Percentiles rank a stretch among this genome's conserved stretches.
phyloP scores from a whole-genome alignment of 257 asterid species.

The Solanum rostratum region DNA sequence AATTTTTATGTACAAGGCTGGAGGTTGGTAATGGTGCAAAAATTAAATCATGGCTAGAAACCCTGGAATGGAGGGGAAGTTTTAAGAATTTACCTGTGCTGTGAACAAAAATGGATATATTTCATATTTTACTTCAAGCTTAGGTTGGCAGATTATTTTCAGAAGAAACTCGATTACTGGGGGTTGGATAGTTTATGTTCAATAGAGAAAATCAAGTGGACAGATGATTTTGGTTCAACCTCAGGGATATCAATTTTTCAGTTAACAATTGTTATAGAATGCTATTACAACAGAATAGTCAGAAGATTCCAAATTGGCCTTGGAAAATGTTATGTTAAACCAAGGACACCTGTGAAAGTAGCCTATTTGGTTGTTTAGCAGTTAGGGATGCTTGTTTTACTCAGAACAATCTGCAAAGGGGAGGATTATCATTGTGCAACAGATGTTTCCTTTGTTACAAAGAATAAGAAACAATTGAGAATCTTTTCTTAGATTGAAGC shows the following conservation, averaged over 20 bases:
- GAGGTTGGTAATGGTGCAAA: background rate
- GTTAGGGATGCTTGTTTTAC: background rate
- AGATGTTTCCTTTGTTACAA: background rate
- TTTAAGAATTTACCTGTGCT: background rate
- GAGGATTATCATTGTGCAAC: background rate
- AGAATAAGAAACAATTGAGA: background rate
- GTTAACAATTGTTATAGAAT: background rate
- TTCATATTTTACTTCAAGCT: background rate
- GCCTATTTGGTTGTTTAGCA: background rate
- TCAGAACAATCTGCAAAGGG: background rate
- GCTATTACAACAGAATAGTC: background rate
- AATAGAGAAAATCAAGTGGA: background rate
- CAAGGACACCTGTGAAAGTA: background rate
- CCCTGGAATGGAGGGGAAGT: background rate
- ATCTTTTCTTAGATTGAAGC: background rate
- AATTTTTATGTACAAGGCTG: background rate
- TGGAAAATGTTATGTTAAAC: background rate
- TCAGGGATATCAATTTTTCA: background rate
- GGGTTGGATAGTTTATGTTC: background rate
- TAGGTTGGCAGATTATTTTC: background rate
- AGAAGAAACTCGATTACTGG: background rate
- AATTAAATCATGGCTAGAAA: background rate
- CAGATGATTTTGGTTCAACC: background rate
- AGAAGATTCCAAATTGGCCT: background rate
- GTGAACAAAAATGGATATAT: background rate